Evolutionary conservation across 805 yeast species (phyloP).

Genomic region (Starmerella ratchasimensis): DNA sequence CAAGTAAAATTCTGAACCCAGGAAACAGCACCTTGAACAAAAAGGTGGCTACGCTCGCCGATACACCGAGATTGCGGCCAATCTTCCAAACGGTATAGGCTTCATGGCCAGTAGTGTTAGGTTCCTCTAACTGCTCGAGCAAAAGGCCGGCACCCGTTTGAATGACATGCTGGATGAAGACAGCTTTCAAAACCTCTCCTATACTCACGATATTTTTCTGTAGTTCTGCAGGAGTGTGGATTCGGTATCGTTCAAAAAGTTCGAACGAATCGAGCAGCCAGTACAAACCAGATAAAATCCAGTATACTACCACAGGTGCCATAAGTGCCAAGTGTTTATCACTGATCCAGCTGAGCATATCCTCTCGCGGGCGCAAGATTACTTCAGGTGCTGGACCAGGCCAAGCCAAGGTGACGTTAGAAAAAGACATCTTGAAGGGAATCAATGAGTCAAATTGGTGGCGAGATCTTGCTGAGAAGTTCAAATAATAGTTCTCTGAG

Average conservation of each 20-base stretch:
- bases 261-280: slow-evolving; percentile 60
- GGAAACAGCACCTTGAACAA: slow-evolving; percentile 56
- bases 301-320: slow-evolving; percentile 70
- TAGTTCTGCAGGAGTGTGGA: slow-evolving; percentile 87
- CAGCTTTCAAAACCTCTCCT: slow-evolving; percentile 63
- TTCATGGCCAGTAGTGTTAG: slow-evolving; percentile 38
- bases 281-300: slow-evolving; percentile 64
- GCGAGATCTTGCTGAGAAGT: no score
- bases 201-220: slow-evolving; percentile 62
- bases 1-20: slow-evolving; percentile 39
- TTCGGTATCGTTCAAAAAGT: slow-evolving; percentile 69
- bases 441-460: no score
- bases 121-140: slow-evolving; percentile 42
- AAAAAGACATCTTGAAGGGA: no score
- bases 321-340: slow-evolving; percentile 62
- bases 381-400: slow-evolving; percentile 15
- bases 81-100: slow-evolving; percentile 35
- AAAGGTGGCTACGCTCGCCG: slow-evolving; percentile 31
- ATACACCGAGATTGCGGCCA: slow-evolving; percentile 27
- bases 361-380: slow-evolving; percentile 9
- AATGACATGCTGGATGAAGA: slow-evolving; percentile 66
- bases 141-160: slow-evolving; percentile 60
- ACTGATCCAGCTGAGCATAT: slow-evolving; percentile 46
- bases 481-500: no score
- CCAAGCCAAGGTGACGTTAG: slow-evolving; percentile 1